phyloP scores from a whole-genome alignment of 192 early-diverging fungal genomes.

The Powellomyces hirtus region DNA sequence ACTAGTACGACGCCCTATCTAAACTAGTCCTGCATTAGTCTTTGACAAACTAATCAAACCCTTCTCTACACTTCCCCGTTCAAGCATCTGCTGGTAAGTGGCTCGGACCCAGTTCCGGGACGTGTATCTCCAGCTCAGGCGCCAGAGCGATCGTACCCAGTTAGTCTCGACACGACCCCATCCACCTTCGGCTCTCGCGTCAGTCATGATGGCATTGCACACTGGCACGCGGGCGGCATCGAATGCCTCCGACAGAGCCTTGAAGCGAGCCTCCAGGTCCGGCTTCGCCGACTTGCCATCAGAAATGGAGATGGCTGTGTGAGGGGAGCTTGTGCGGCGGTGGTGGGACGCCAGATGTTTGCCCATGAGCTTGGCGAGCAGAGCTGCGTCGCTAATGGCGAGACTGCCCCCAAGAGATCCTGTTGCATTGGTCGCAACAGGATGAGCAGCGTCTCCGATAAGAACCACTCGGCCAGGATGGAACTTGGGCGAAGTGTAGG shows the following conservation, averaged over 20 bases:
- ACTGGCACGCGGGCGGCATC: constrained; percentile 30
- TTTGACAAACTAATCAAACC: constrained; percentile 19
- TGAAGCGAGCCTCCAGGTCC: constrained; percentile 15
- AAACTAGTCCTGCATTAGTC: not conserved
- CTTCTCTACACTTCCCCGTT: constrained; percentile 38
- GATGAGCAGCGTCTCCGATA: constrained; percentile 55
- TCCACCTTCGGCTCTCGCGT: constrained; percentile 42
- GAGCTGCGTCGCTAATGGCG: constrained; percentile 44
- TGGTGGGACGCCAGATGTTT: constrained; percentile 31
- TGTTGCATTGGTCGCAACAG: constrained; percentile 44
- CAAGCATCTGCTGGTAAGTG: constrained; percentile 35
- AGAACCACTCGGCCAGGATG: constrained; percentile 54
- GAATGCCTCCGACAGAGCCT: constrained; percentile 28
- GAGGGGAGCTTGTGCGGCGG: not conserved
- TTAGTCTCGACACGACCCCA: constrained; percentile 32
- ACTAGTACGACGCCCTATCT: not conserved
- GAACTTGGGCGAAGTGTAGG: constrained; percentile 42
- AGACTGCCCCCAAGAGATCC: constrained; percentile 45
- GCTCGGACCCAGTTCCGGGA: constrained; percentile 30
- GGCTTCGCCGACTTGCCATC: not conserved
- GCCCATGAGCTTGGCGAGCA: constrained; percentile 48
- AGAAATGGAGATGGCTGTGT: constrained; percentile 3
- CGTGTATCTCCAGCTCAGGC: constrained; percentile 25
- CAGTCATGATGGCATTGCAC: constrained; percentile 30
- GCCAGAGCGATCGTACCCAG: constrained; percentile 39